Evolutionary conservation across 495 filamentous ascomycete species (phyloP), one percentile per base, ranked within the genome.

Genomic region (Cetradonia linearis): DNA sequence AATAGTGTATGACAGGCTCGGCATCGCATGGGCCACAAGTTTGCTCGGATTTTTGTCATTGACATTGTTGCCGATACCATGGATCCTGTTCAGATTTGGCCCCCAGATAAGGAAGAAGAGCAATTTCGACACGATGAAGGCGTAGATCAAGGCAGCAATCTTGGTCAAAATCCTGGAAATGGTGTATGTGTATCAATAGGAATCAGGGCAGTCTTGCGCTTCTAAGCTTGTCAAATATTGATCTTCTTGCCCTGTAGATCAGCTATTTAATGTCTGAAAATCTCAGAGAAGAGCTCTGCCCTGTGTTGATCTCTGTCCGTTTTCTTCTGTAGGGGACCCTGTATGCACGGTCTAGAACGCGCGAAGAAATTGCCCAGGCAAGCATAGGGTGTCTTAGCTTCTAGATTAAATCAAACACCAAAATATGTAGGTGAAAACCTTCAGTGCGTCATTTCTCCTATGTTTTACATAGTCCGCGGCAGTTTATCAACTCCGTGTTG

Each of bases 21-120:
- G 80, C n/a, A 73, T 78, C 38, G 74, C 69, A 31, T 86, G 82
- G 82, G 83, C 83, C 16, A 81, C 77, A 1, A 81, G 76, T 69
- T 59, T 85, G 28, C 65, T 86, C 13, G 82, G 76, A 0, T 84
- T 86, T 60, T 69, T 86, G 49, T 75, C 82, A 5, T 64, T 86
- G 14, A 70, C 74, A 13, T 56, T 86, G 65, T 74, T 84, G 66
- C 82, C 82, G 0, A 71, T 85, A 18, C 83, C 83, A 1, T 85
- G 74, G 74, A 70, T 77, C 0, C 70, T 82, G 49, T 79, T 69
- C 62, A 76, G 70, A 57, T 77, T 61, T 37, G 77, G 77, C 7
- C 71, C 71, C 23, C 58, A 62, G 34, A 66, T 80, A 31, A 65
- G 77, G 14, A 65, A 66, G 18, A 68, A 73, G 8, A 65, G 63